A percentile compares a stretch with the other conserved stretches of the same genome.
These are phyloP conservation scores for Dianthus caryophyllus DNA, from an alignment of 148 eudicot genomes.

Conservation along the genomic window DNA sequence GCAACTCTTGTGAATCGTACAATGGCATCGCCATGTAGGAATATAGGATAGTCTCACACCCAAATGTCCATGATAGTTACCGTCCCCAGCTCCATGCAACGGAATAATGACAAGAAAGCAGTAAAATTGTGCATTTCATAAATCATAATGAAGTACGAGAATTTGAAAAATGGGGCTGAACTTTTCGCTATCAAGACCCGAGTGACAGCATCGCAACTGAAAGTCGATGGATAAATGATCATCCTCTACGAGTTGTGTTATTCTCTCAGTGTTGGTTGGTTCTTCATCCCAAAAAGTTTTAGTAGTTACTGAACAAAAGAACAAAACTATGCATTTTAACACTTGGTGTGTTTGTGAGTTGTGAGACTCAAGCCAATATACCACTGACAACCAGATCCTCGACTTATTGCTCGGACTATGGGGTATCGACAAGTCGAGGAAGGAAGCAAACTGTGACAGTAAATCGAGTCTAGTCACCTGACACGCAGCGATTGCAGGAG, in stretches of 20 bases:
- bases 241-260: background rate
- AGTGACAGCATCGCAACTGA: background rate
- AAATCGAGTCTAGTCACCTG: constrained; percentile 42
- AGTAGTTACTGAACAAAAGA: too few relatives aligned
- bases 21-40: too few relatives aligned
- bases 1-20: too few relatives aligned
- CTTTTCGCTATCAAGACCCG: background rate
- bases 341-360: background rate
- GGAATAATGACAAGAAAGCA: too few relatives aligned
- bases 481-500: constrained; percentile 63
- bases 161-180: background rate
- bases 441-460: background rate
- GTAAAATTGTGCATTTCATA: background rate
- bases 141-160: background rate
- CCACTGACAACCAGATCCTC: background rate
- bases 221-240: background rate
- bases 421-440: background rate
- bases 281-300: too few relatives aligned
- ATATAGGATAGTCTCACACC: too few relatives aligned
- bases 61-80: too few relatives aligned
- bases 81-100: too few relatives aligned
- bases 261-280: background rate
- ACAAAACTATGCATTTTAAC: background rate
- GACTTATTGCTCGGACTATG: background rate
- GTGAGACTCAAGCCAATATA: too few relatives aligned